Conservation (phyloP, 257 asterid genomes). For the Oldenlandia corymbosa region DNA sequence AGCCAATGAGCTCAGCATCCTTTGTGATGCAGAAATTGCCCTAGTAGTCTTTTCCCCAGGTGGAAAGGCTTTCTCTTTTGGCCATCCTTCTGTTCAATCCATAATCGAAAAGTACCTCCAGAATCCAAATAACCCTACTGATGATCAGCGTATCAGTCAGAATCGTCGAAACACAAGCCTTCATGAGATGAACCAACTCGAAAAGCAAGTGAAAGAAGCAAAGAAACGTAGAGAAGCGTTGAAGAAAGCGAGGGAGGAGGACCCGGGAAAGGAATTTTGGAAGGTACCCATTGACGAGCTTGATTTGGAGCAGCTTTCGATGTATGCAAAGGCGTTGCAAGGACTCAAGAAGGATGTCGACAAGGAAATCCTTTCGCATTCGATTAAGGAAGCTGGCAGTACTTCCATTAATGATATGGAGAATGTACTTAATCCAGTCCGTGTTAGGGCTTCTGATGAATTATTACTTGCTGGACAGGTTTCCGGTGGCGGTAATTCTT, state of each 20-base stretch:
- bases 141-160: too few relatives aligned
- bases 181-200: neutral
- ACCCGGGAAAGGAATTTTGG: neutral
- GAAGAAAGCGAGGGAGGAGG: neutral
- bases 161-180: too few relatives aligned
- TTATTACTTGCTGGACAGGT: too few relatives aligned
- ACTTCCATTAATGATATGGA: too few relatives aligned
- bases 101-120: neutral
- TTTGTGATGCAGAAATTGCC: neutral
- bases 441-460: too few relatives aligned
- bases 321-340: constrained; percentile 11
- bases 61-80: neutral
- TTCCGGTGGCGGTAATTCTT: too few relatives aligned
- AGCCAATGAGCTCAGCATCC: neutral
- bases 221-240: neutral
- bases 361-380: too few relatives aligned
- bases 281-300: neutral
- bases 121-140: too few relatives aligned
- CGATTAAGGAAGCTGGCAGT: too few relatives aligned
- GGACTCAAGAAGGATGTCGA: constrained; percentile 18
- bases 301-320: constrained; percentile 2
- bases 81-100: neutral
- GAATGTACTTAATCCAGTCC: too few relatives aligned
- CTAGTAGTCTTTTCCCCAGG: neutral
- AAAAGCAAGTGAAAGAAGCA: neutral